A percentile compares a stretch with the other conserved stretches of the same genome.
phyloP scores from a whole-genome alignment of 169 alveolate genomes.

The Haemoproteus tartakovskyi region DNA sequence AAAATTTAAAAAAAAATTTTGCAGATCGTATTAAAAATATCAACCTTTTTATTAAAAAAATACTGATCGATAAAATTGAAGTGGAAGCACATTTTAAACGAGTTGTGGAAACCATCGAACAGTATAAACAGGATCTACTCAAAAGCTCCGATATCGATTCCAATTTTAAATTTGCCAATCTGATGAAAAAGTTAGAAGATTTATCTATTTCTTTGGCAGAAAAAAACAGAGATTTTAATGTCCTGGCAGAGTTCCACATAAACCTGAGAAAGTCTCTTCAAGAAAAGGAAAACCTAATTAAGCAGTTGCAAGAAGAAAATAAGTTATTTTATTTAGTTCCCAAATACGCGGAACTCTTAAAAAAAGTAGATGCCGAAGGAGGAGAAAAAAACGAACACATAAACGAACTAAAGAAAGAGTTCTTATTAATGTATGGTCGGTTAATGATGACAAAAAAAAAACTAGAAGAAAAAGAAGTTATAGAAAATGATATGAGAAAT shows the following conservation, averaged over 20 bases:
- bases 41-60: slow-evolving; percentile 69
- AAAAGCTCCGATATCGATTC: slow-evolving; percentile 72
- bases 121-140: slow-evolving; percentile 64
- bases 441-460: slow-evolving; percentile 62
- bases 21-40: slow-evolving; percentile 67
- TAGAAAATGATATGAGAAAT: slow-evolving; percentile 71
- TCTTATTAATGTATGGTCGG: slow-evolving; percentile 74
- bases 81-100: slow-evolving; percentile 75
- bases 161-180: slow-evolving; percentile 72
- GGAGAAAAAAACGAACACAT: neutral
- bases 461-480: slow-evolving; percentile 73
- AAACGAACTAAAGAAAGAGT: slow-evolving; percentile 70
- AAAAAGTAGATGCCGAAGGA: slow-evolving; percentile 22
- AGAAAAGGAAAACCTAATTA: slow-evolving; percentile 28
- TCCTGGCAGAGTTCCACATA: slow-evolving; percentile 70
- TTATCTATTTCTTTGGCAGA: slow-evolving; percentile 70
- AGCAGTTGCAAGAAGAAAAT: slow-evolving; percentile 66
- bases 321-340: slow-evolving; percentile 68
- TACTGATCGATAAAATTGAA: slow-evolving; percentile 75
- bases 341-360: slow-evolving; percentile 47
- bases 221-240: slow-evolving; percentile 69
- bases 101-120: slow-evolving; percentile 67
- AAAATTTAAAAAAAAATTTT: slow-evolving; percentile 70
- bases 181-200: slow-evolving; percentile 76
- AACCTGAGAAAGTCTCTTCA: slow-evolving; percentile 34